Base-by-base conservation (phyloP, 441 rosid genomes). In the Euphorbia schlechtendalii region DNA sequence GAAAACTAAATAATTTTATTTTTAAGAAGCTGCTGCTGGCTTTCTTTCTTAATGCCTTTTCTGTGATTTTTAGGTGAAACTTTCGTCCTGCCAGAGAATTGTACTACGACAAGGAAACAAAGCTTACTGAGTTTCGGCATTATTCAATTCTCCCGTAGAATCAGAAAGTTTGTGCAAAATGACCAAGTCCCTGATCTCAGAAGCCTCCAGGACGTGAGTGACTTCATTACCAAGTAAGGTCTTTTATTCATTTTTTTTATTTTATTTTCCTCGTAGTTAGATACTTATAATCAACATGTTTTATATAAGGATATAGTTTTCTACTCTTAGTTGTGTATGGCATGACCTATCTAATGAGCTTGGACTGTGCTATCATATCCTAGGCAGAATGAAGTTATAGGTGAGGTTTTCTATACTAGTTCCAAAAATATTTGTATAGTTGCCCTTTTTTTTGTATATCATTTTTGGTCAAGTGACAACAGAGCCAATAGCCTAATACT, bases 181-280 rank as follows among this genome's bases (percentile, higher is more conserved):
- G 96, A 86, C 73, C 85, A 86, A 73, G 96, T 86, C 53, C 97
- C 96, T n/a, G 87, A 94, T 82, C 90, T 94, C 66, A 83, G 99
- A 70, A 81, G 84, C 69, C 88, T 90, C 58, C 93, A 86, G 74
- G 97, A 89, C 57, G 92, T 90, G 70, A 89, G 99, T 68, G 96
- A 89, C 73, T 94, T 82, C 72, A 78, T 94, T 57, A 87, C 92
- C 4, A 89, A 82, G 98, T 93, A 83, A 84, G 92, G 21, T 46
- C 61, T 22, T 32, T 45, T 36, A 11, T 56, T n/a, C n/a, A n/a
- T 17, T 20, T 11, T 51, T 51, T 51, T 51, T 2, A 36, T 18
- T 49, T 0, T 22, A 34, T 13, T 51, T 30, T 45, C 30, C 9
- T 28, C 59, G 59, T 43, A 48, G 22, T 25, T 17, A 27, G n/a